Conservation (phyloP, 1,284 basidiomycete genomes). For the Fomitopsis pinicola region DNA sequence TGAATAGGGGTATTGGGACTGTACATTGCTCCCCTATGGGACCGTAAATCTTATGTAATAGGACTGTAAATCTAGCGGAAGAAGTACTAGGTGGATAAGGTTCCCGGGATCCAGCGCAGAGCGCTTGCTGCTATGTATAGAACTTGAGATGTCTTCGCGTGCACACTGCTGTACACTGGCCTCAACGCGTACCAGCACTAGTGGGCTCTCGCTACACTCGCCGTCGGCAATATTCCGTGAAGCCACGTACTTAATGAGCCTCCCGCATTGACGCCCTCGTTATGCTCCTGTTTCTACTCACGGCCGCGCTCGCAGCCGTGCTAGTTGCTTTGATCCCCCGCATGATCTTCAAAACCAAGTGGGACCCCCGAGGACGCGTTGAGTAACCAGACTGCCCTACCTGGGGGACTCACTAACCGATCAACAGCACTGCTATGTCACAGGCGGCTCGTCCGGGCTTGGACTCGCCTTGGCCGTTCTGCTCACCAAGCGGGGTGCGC, state of each 20-base stretch:
- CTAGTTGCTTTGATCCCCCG: conserved; percentile 3
- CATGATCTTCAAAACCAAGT: conserved; percentile 19
- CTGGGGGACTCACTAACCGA: not conserved
- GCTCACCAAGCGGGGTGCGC: conserved; percentile 68
- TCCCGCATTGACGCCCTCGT: not conserved
- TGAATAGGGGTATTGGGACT: too few relatives aligned
- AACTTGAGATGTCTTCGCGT: too few relatives aligned
- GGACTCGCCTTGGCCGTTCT: conserved; percentile 71
- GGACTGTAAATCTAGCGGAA: too few relatives aligned
- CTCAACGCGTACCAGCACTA: too few relatives aligned
- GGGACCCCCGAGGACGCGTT: conserved; percentile 29
- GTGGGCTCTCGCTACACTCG: not conserved
- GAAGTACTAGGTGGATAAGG: too few relatives aligned
- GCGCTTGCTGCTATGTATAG: too few relatives aligned
- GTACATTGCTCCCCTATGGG: too few relatives aligned
- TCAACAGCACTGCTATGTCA: conserved; percentile 67
- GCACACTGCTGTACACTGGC: too few relatives aligned
- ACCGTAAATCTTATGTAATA: too few relatives aligned
- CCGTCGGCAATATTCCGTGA: not conserved
- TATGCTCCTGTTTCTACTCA: not conserved
- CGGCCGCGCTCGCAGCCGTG: not conserved
- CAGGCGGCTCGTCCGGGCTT: conserved; percentile 79
- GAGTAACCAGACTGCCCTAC: not conserved
- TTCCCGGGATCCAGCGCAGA: too few relatives aligned
- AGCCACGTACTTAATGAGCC: not conserved